phyloP scores from a whole-genome alignment of 768 basidiomycete species.

The Phanerochaete carnosa region DNA sequence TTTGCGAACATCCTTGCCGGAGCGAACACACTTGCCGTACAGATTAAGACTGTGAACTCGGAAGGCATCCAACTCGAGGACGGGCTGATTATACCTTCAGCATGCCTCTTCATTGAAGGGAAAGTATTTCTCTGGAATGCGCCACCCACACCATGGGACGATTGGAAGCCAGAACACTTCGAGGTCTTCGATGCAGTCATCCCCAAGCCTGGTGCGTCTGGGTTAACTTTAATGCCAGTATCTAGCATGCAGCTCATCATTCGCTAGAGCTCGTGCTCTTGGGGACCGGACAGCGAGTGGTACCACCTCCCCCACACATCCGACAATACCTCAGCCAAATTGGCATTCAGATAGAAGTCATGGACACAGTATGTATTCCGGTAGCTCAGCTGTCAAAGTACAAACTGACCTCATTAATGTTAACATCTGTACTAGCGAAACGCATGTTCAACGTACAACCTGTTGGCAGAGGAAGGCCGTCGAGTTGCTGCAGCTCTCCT shows the following conservation, averaged over 20 bases:
- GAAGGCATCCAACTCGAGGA: slow-evolving; percentile 71
- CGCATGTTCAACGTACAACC: slow-evolving; percentile 93
- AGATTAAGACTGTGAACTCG: slow-evolving; percentile 62
- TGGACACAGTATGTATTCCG: slow-evolving; percentile 67
- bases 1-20: slow-evolving; percentile 75
- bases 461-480: slow-evolving; percentile 90
- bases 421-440: slow-evolving; percentile 58
- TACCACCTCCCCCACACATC: slow-evolving; percentile 66
- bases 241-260: background rate
- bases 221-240: too few species aligned
- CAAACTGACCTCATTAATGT: background rate
- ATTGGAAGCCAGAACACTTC: slow-evolving; percentile 74
- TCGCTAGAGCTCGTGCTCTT: slow-evolving; percentile 80
- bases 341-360: slow-evolving; percentile 87
- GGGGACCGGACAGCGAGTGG: slow-evolving; percentile 75
- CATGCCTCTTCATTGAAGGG: slow-evolving; percentile 83
- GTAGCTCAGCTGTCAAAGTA: background rate
- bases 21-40: slow-evolving; percentile 64
- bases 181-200: slow-evolving; percentile 77
- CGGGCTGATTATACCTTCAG: slow-evolving; percentile 71
- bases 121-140: slow-evolving; percentile 91
- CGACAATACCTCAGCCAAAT: slow-evolving; percentile 64
- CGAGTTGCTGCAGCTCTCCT: slow-evolving; percentile 90
- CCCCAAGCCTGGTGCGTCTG: slow-evolving; percentile 77
- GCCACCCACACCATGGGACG: slow-evolving; percentile 56